These are phyloP conservation scores for Oenanthe javanica DNA, from an alignment of 140 eudicot genomes.

Conservation along the genomic window DNA sequence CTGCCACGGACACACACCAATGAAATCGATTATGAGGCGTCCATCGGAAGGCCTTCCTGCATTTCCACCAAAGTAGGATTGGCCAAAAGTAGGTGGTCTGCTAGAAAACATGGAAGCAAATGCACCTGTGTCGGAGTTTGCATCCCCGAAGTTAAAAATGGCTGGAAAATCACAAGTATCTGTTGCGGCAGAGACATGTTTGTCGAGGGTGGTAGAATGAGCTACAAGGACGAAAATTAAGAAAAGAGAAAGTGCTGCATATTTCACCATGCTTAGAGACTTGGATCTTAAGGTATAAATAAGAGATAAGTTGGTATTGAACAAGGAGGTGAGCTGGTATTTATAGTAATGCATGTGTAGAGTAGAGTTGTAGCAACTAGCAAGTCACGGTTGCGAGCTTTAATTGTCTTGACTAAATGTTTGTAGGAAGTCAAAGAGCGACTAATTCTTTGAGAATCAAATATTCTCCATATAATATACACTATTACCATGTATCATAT, in stretches of 20 bases:
- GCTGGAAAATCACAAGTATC: slow-evolving; percentile 6
- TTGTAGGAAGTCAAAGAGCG: too few relatives aligned
- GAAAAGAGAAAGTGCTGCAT: not conserved
- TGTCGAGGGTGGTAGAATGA: not conserved
- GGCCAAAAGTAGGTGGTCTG: slow-evolving; percentile 6
- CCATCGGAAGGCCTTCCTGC: not conserved
- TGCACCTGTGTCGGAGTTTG: slow-evolving; percentile 3
- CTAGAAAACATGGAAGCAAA: not conserved
- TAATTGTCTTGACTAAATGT: too few relatives aligned
- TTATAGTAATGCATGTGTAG: too few relatives aligned
- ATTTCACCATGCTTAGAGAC: not conserved
- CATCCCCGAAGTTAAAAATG: slow-evolving; percentile 5
- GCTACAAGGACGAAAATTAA: not conserved
- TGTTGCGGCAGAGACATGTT: not conserved
- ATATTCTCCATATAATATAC: too few relatives aligned
- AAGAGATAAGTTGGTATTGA: not conserved
- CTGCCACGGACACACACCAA: not conserved
- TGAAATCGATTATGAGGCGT: slow-evolving; percentile 5
- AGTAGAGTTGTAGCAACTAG: too few relatives aligned
- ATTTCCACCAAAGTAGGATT: not conserved
- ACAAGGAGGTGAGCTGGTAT: not conserved
- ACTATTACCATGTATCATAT: too few relatives aligned
- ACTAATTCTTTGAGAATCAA: too few relatives aligned
- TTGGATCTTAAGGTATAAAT: not conserved
- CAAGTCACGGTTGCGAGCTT: too few relatives aligned